Evolutionary conservation across 1,284 basidiomycete species (phyloP).

Genomic region (Erythrobasidium hasegawianum): DNA sequence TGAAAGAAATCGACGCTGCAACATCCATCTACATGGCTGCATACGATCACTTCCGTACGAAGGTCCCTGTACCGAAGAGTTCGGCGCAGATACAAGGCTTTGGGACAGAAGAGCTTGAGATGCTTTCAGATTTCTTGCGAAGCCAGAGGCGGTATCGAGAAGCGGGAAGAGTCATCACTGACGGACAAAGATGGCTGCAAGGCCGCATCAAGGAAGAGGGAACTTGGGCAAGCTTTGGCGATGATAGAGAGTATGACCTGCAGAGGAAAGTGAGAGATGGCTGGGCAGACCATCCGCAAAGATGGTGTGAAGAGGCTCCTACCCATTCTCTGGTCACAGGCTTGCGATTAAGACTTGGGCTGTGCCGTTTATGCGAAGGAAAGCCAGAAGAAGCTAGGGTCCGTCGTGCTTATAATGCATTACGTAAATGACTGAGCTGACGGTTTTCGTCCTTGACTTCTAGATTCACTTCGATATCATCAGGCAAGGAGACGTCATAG

Average conservation of each 20-base stretch:
- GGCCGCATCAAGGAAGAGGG: conserved; percentile 63
- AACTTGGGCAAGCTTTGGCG: conserved; percentile 76
- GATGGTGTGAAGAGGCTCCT: conserved; percentile 47
- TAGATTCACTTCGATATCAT: conserved; percentile 73
- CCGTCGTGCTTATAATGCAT: no score
- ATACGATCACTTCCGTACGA: conserved; percentile 52
- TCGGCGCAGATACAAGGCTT: conserved; percentile 41
- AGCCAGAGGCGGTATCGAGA: conserved; percentile 64
- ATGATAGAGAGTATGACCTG: conserved; percentile 82
- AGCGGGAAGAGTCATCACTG: conserved; percentile 66
- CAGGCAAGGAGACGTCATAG: conserved; percentile 62
- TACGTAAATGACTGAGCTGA: conserved; percentile 3
- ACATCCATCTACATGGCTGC: conserved; percentile 64
- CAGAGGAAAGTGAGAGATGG: conserved; percentile 48
- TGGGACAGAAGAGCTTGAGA: conserved; percentile 55
- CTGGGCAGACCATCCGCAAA: conserved; percentile 46
- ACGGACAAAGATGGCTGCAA: conserved; percentile 83
- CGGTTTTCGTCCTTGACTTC: neutral
- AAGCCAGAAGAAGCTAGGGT: conserved; percentile 79
- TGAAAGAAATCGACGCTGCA: conserved; percentile 62
- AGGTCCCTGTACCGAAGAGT: conserved; percentile 44
- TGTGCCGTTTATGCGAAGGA: conserved; percentile 76
- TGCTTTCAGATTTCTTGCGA: conserved; percentile 78
- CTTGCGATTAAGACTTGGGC: conserved; percentile 76
- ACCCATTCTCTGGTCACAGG: conserved; percentile 70